Evolutionary conservation across 345 rosid genomes (phyloP).

Genomic region (Ceriops tagal): DNA sequence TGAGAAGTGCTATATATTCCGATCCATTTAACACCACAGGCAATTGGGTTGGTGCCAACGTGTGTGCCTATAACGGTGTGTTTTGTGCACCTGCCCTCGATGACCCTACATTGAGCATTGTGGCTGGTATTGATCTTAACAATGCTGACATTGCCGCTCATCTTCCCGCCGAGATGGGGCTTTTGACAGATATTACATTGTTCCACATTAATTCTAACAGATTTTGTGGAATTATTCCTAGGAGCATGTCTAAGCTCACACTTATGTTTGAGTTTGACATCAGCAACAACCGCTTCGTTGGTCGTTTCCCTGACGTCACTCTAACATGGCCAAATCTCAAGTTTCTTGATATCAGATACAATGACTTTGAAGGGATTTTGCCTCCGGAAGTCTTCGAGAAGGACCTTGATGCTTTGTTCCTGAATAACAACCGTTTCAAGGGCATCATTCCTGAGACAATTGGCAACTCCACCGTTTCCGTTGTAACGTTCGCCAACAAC

Average conservation of each 20-base stretch:
- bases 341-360: slow-evolving; percentile 22
- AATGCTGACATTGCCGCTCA: slow-evolving; percentile 19
- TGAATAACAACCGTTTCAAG: slow-evolving; percentile 17
- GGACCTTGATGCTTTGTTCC: slow-evolving; percentile 19
- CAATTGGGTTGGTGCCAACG: slow-evolving; percentile 15
- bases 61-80: slow-evolving; percentile 19
- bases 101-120: not conserved
- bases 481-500: slow-evolving; percentile 25
- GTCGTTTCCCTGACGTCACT: slow-evolving; percentile 9
- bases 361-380: slow-evolving; percentile 19
- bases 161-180: slow-evolving; percentile 22
- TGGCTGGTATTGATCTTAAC: slow-evolving; percentile 22
- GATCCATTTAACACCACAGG: slow-evolving; percentile 12
- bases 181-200: slow-evolving; percentile 16
- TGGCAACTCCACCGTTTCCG: slow-evolving; percentile 22
- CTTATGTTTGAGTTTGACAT: slow-evolving; percentile 19
- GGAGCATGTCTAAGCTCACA: slow-evolving; percentile 13
- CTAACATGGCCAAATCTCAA: slow-evolving; percentile 6
- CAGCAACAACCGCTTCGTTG: slow-evolving; percentile 25
- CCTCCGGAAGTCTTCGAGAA: slow-evolving; percentile 10
- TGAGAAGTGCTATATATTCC: slow-evolving; percentile 14
- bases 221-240: slow-evolving; percentile 21
- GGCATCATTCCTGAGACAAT: slow-evolving; percentile 18
- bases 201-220: slow-evolving; percentile 20
- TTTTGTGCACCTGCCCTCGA: slow-evolving; percentile 12